Evolutionary conservation across 2,329 filamentous ascomycete species (phyloP), one percentile per base, ranked within the genome.

Genomic region (Fusarium falciforme): DNA sequence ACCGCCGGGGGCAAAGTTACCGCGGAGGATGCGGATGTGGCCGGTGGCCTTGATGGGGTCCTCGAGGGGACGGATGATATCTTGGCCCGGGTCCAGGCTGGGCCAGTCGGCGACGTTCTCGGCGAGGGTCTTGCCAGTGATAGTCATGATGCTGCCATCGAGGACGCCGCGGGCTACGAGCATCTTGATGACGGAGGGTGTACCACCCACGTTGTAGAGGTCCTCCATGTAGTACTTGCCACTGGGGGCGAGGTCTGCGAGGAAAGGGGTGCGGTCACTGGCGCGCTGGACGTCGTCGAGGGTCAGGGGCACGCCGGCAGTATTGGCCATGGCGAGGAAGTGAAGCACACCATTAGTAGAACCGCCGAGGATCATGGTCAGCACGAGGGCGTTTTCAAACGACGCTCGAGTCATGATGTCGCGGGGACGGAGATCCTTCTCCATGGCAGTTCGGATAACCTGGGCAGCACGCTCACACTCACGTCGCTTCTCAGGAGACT

Each of bases 291-390:
- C 89, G 81, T 98, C 95, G 80, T 96, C 93, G 38, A 98, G 85
- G 0, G 91, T 93, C 14, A 98, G 86, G 33, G 89, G 85, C 1
- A 97, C 92, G 72, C 92, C 93, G 38, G 94, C 95, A 0, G 94
- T 94, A 79, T 93, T 92, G 44, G 95, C 95, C 92, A 98, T 97
- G 76, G 95, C 95, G 57, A 98, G 89, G 80, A 97, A 92, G 82
- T 98, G 95, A 64, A 98, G 88, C 4, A 97, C 93, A 36, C 93
- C 93, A 81, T 98, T 98, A 64, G 95, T 98, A 60, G 92, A 94
- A 62, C 95, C 95, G 62, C 95, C 95, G n/a, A 98, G 88, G 4
- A 94, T 92, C 93, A 97, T 97, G 81, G 94, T 96, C 82, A 97
- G 90, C 1, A 96, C 93, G 22, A 98, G 87, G 1, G 95, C 95